These are phyloP conservation scores for Carex parvula DNA, from an alignment of 176 grass and related monocot species.

Conservation along the genomic window DNA sequence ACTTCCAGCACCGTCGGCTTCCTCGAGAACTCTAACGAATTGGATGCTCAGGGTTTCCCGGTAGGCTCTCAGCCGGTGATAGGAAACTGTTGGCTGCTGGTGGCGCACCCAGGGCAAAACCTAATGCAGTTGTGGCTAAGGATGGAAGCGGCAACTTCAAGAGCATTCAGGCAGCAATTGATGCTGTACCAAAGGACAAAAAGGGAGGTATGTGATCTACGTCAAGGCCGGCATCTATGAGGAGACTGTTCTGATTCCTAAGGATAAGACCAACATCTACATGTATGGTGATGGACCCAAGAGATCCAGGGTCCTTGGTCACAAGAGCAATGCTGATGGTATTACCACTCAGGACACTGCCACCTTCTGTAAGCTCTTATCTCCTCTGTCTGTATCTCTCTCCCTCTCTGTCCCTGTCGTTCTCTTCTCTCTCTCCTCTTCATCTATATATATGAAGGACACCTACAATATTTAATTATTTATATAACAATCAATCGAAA, in stretches of 20 bases:
- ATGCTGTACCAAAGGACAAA: slow-evolving; percentile 36
- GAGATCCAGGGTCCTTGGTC: slow-evolving; percentile 39
- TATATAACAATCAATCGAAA: neutral
- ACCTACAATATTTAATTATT: neutral
- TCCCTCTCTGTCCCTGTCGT: neutral
- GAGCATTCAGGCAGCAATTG: slow-evolving; percentile 66
- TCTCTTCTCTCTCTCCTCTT: neutral
- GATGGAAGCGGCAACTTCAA: slow-evolving; percentile 88
- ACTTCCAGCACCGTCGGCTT: slow-evolving; percentile 36
- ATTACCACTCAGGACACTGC: slow-evolving; percentile 50
- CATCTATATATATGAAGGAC: neutral
- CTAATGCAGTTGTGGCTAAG: slow-evolving; percentile 67
- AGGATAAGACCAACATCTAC: slow-evolving; percentile 48
- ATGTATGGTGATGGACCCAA: slow-evolving; percentile 88
- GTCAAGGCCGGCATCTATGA: slow-evolving; percentile 87
- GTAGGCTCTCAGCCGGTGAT: slow-evolving; percentile 40
- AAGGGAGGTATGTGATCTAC: slow-evolving; percentile 65
- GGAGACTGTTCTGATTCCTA: slow-evolving; percentile 56
- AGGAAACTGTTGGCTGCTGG: slow-evolving; percentile 51
- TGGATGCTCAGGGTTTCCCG: slow-evolving; percentile 46
- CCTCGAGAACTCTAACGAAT: slow-evolving; percentile 14
- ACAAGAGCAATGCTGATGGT: slow-evolving; percentile 47
- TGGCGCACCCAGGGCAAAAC: slow-evolving; percentile 17
- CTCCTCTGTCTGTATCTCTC: neutral
- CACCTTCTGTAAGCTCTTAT: slow-evolving; percentile 52